These are phyloP conservation scores for Venturia oleaginea DNA, from an alignment of 2,329 filamentous ascomycete species.

Conservation along the genomic window DNA sequence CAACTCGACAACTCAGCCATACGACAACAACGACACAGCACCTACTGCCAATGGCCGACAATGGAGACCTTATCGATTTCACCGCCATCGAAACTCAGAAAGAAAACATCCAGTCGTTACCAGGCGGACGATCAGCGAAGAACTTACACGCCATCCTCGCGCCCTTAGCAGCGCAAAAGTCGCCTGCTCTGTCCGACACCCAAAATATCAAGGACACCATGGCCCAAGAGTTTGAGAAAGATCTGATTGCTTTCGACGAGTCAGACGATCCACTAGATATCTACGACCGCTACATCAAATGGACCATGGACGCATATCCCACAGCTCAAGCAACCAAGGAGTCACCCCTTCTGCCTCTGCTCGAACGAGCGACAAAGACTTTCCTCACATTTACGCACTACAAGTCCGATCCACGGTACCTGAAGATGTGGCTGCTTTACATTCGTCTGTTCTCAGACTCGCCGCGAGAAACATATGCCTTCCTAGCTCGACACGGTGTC, in stretches of 20 bases:
- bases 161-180: constrained; percentile 44
- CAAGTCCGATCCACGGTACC: constrained; percentile 88
- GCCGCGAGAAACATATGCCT: constrained; percentile 88
- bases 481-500: constrained; percentile 77
- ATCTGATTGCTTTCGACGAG: constrained; percentile 68
- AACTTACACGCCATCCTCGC: constrained; percentile 79
- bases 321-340: constrained; percentile 85
- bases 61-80: constrained; percentile 53
- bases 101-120: constrained; percentile 93
- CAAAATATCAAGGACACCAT: constrained; percentile 70
- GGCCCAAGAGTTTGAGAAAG: constrained; percentile 76
- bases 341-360: constrained; percentile 78
- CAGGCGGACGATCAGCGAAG: constrained; percentile 78
- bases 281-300: constrained; percentile 93
- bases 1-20: background rate
- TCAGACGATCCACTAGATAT: constrained; percentile 92
- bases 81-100: constrained; percentile 94
- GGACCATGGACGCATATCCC: constrained; percentile 92
- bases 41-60: constrained; percentile 25
- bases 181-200: constrained; percentile 54
- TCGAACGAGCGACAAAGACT: constrained; percentile 85
- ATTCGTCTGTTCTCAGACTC: constrained; percentile 86
- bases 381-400: constrained; percentile 83
- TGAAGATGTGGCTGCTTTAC: constrained; percentile 91
- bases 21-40: background rate